Evolutionary conservation across 495 filamentous ascomycete genomes (phyloP).

Genomic region (Aspergillus cavernicola): DNA sequence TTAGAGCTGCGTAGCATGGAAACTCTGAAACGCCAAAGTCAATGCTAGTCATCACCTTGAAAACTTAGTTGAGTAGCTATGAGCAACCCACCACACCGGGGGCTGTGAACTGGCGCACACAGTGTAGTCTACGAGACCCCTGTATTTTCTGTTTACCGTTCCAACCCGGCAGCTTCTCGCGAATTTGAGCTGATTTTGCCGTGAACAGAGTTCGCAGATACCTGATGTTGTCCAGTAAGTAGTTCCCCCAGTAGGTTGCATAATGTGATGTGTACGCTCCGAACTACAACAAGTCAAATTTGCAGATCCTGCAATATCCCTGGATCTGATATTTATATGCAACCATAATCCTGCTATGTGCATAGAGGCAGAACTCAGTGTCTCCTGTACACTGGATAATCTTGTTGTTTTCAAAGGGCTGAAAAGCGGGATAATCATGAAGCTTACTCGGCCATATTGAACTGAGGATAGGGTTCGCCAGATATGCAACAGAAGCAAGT

Average conservation of each 20-base stretch:
- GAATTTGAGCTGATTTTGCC: neutral
- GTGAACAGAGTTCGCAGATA: constrained; percentile 4
- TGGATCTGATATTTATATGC: constrained; percentile 18
- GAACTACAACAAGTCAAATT: constrained; percentile 15
- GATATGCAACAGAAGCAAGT: constrained; percentile 9
- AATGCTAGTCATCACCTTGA: too few relatives aligned
- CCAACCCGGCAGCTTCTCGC: too few relatives aligned
- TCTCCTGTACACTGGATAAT: constrained; percentile 19
- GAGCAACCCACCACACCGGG: too few relatives aligned
- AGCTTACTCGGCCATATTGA: neutral
- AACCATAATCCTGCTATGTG: constrained; percentile 14
- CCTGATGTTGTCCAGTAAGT: constrained; percentile 1
- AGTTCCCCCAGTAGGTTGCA: neutral
- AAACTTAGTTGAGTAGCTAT: too few relatives aligned
- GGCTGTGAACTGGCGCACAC: too few relatives aligned
- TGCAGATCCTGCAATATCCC: constrained; percentile 11
- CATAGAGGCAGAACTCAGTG: constrained; percentile 7
- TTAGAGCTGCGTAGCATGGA: too few relatives aligned
- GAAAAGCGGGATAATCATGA: constrained; percentile 12
- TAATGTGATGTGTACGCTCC: constrained; percentile 18
- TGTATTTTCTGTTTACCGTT: too few relatives aligned
- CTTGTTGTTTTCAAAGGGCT: constrained; percentile 17
- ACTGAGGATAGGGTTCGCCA: neutral
- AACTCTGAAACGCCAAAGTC: too few relatives aligned
- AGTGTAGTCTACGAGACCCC: too few relatives aligned